These are phyloP conservation scores for Ambrosiella cleistominuta DNA, from an alignment of 2,329 filamentous ascomycete genomes.

Conservation along the genomic window DNA sequence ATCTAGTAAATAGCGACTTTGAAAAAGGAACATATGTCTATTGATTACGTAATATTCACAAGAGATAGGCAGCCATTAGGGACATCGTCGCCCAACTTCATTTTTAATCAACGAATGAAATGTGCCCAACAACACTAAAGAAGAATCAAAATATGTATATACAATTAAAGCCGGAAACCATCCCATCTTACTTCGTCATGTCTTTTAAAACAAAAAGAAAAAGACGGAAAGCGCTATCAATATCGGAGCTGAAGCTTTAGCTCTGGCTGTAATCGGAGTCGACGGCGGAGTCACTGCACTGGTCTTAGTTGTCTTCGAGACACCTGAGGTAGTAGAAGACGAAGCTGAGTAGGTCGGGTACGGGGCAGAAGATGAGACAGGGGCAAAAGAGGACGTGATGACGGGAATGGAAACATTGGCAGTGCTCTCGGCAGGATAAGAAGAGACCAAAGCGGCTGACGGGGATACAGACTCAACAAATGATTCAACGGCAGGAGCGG, in stretches of 20 bases:
- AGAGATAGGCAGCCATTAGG: too few species aligned
- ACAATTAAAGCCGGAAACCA: too few species aligned
- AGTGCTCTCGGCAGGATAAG: too few species aligned
- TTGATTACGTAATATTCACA: not conserved
- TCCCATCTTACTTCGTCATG: too few species aligned
- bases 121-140: too few species aligned
- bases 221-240: not conserved
- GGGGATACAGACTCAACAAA: not conserved
- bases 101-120: too few species aligned
- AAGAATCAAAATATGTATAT: too few species aligned
- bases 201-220: not conserved
- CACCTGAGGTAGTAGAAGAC: not conserved
- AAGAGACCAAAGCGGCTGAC: too few species aligned
- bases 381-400: too few species aligned
- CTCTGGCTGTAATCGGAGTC: not conserved
- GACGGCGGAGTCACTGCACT: not conserved
- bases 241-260: not conserved
- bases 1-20: not conserved
- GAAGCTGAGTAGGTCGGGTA: not conserved
- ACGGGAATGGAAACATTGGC: too few species aligned
- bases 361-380: not conserved
- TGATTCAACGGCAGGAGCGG: not conserved
- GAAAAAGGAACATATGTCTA: not conserved
- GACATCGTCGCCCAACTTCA: too few species aligned
- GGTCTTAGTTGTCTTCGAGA: not conserved